A percentile compares a stretch with the other conserved stretches of the same genome.
These are phyloP conservation scores for Buddleja alternifolia DNA, from an alignment of 257 asterid species.

Conservation along the genomic window DNA sequence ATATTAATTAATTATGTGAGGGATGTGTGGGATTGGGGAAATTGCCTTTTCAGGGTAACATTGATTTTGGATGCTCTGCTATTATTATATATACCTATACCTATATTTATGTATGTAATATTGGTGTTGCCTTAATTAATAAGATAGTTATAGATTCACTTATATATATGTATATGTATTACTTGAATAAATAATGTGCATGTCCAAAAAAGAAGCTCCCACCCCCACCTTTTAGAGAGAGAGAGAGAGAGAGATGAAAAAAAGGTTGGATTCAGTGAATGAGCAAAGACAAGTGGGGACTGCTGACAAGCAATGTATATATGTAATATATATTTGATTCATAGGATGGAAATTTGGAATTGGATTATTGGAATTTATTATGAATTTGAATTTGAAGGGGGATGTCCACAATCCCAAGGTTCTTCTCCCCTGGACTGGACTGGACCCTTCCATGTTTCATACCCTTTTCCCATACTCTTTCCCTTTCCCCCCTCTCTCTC, in stretches of 20 bases:
- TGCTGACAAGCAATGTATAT: conserved; percentile 34
- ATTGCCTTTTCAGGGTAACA: conserved; percentile 27
- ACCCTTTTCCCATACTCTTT: conserved; percentile 10
- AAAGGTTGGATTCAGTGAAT: conserved; percentile 42
- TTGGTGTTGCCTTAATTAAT: conserved; percentile 19
- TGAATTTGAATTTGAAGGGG: conserved; percentile 31
- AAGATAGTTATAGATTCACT: conserved; percentile 7
- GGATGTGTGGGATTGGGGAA: neutral
- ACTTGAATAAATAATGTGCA: too few species aligned
- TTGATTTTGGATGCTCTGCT: too few species aligned
- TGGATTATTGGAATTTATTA: neutral
- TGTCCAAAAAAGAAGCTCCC: too few species aligned
- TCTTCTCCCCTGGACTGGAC: conserved; percentile 40
- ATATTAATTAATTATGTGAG: neutral
- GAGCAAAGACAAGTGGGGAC: conserved; percentile 39
- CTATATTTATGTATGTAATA: conserved; percentile 1
- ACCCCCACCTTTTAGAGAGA: too few species aligned
- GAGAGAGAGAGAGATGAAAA: neutral
- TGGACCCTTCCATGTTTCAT: neutral
- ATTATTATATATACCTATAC: too few species aligned
- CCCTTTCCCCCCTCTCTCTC: neutral
- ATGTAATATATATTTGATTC: too few species aligned
- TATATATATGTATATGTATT: neutral
- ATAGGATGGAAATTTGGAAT: neutral
- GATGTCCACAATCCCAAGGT: conserved; percentile 35